These are phyloP conservation scores for Nannochloris sp. DNA, from an alignment of 139 green algal genomes.

Conservation along the genomic window DNA sequence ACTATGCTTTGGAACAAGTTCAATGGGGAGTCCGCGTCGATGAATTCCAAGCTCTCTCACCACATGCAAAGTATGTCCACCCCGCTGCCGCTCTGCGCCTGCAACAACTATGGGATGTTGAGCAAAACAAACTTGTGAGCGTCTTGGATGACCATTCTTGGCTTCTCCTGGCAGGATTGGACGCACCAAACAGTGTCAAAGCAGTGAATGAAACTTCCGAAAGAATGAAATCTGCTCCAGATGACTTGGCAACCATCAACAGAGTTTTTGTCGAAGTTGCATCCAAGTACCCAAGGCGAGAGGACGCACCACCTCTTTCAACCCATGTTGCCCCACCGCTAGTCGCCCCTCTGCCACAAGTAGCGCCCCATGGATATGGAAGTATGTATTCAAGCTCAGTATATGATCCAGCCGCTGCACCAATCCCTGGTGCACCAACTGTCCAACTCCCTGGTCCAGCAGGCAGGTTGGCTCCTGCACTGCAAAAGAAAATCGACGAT, in stretches of 20 bases:
- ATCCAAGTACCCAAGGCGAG: constrained; percentile 13
- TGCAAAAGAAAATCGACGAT: constrained; percentile 12
- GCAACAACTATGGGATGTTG: constrained; percentile 52
- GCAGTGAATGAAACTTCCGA: constrained; percentile 17
- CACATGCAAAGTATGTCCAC: constrained; percentile 39
- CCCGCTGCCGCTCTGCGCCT: constrained; percentile 38
- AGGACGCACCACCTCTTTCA: constrained; percentile 9
- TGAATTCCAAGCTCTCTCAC: constrained; percentile 49
- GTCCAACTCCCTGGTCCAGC: constrained; percentile 6
- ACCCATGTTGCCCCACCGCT: neutral
- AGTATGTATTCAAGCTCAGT: too few species aligned
- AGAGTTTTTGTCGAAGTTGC: constrained; percentile 2
- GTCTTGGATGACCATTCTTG: constrained; percentile 43
- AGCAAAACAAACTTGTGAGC: constrained; percentile 40
- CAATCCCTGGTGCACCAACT: neutral
- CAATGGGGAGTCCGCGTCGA: constrained; percentile 47
- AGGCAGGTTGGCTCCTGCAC: neutral
- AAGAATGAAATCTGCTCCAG: constrained; percentile 3
- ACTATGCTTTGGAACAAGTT: constrained; percentile 35
- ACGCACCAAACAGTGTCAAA: constrained; percentile 7
- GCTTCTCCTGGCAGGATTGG: constrained; percentile 15
- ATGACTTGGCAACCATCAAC: constrained; percentile 22
- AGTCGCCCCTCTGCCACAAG: neutral
- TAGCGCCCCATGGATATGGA: neutral
- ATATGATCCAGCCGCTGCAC: constrained; percentile 3